Evolutionary conservation across 306 rosid species (phyloP), one percentile per base, ranked within the genome.

Genomic region (Notholithocarpus densiflorus): DNA sequence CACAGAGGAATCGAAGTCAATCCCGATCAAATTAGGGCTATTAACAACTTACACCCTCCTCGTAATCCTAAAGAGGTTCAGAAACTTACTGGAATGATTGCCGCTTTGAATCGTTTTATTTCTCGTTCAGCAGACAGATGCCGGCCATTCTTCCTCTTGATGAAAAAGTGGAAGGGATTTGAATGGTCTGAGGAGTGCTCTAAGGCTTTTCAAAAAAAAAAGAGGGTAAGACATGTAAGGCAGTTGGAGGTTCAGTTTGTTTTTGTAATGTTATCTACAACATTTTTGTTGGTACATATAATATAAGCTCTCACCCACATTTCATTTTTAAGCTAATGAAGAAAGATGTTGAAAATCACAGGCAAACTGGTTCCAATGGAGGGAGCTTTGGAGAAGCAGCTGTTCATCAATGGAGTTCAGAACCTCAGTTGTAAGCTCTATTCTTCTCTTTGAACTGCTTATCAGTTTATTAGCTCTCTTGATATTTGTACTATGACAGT

Each of bases 381-480:
- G 26, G 86, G 82, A 74, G 64, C 78, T 79, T 40, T 82, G 92
- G 84, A 83, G 75, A 72, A 79, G 76, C 90, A 86, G 1, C 59
- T 84, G 56, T 81, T 86, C 89, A 77, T 81, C 71, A 65, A 24
- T 78, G 88, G 88, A 87, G 71, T 83, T 76, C 56, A 51, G 24
- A 17, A 40, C 59, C 72, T 86, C 71, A 45, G 4, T 84, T 53
- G 95, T 90, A 83, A 90, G 92, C 74, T 83, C 77, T 79, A 23
- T 48, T 68, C 64, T 76, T 72, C 26, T 74, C 55, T 55, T 81
- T 77, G 14, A 14, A 56, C 52, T 61, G 54, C 32, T 68, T 74
- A 27, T 65, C 29, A 32, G 4, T 29, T 13, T 5, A 40, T 31
- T 6, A 21, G 52, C 32, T 60, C 37, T 43, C 45, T 72, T 65